Percentiles rank a stretch among this genome's conserved stretches.
Evolutionary conservation across 2,329 filamentous ascomycete genomes (phyloP).

Genomic region (Alternaria ethzedia): DNA sequence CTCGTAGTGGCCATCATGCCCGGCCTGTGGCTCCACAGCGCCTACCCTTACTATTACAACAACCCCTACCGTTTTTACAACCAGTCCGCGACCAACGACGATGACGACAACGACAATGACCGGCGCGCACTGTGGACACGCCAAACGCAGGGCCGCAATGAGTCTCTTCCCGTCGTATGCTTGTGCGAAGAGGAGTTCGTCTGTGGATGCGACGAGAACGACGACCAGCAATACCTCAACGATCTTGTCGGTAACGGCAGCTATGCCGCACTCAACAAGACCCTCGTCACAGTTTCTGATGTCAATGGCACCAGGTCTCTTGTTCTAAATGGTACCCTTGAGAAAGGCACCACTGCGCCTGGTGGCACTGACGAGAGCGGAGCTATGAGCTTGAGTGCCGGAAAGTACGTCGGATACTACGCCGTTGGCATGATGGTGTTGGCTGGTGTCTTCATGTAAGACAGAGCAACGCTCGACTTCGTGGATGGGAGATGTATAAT

Average conservation of each 20-base stretch:
- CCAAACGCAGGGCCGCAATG: constrained; percentile 52
- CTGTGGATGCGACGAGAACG: constrained; percentile 75
- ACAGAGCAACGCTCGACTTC: not conserved
- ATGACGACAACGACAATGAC: constrained; percentile 41
- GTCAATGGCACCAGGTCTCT: constrained; percentile 70
- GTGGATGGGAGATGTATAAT: not conserved
- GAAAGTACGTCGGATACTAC: constrained; percentile 49
- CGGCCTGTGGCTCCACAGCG: constrained; percentile 68
- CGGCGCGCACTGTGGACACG: constrained; percentile 4
- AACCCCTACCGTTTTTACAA: constrained; percentile 64
- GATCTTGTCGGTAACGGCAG: constrained; percentile 64
- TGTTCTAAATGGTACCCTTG: constrained; percentile 76
- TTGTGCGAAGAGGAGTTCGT: constrained; percentile 63
- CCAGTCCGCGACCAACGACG: constrained; percentile 49
- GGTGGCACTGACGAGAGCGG: constrained; percentile 44
- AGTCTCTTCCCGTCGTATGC: constrained; percentile 67
- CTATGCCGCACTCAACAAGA: constrained; percentile 65
- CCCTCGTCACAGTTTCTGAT: constrained; percentile 65
- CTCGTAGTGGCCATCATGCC: constrained; percentile 55
- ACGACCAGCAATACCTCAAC: constrained; percentile 64
- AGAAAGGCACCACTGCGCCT: constrained; percentile 60
- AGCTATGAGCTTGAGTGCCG: constrained; percentile 24
- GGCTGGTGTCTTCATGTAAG: constrained; percentile 29
- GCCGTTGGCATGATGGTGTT: constrained; percentile 47
- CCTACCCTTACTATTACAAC: constrained; percentile 66